phyloP scores from a whole-genome alignment of 202 grass and related monocot genomes.

The Zoysia matrella region DNA sequence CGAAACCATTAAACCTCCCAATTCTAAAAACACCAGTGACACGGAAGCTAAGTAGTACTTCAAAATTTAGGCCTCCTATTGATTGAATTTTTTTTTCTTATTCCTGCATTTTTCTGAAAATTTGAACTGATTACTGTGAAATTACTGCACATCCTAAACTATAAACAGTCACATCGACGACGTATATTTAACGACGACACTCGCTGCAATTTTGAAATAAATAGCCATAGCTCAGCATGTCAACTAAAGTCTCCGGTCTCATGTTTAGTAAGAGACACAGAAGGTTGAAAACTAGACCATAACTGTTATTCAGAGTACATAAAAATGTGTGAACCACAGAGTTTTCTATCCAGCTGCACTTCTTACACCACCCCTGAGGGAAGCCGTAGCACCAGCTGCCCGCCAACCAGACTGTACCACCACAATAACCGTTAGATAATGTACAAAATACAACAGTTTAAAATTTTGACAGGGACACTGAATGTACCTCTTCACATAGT shows the following conservation, averaged over 20 bases:
- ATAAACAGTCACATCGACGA: constrained; percentile 37
- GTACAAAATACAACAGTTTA: neutral
- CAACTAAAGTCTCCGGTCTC: constrained; percentile 37
- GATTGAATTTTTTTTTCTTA: too few species aligned
- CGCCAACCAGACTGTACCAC: constrained; percentile 69
- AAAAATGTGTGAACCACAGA: constrained; percentile 28
- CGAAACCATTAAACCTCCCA: neutral
- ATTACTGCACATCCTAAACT: neutral
- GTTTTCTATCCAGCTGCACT: constrained; percentile 22
- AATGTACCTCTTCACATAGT: constrained; percentile 93
- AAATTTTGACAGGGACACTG: neutral
- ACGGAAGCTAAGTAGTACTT: constrained; percentile 2
- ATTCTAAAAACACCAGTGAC: constrained; percentile 31
- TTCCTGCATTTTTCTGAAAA: too few species aligned
- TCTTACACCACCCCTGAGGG: constrained; percentile 88
- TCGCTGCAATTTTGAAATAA: constrained; percentile 30
- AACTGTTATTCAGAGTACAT: constrained; percentile 57
- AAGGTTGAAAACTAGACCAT: constrained; percentile 38
- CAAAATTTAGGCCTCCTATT: too few species aligned
- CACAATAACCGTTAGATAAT: neutral
- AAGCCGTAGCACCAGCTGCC: constrained; percentile 88
- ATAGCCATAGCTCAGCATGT: constrained; percentile 42
- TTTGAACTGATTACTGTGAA: too few species aligned
- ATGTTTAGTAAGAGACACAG: constrained; percentile 38
- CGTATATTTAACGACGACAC: constrained; percentile 30